phyloP scores from a whole-genome alignment of 345 rosid species.

The Physaria fendleri region DNA sequence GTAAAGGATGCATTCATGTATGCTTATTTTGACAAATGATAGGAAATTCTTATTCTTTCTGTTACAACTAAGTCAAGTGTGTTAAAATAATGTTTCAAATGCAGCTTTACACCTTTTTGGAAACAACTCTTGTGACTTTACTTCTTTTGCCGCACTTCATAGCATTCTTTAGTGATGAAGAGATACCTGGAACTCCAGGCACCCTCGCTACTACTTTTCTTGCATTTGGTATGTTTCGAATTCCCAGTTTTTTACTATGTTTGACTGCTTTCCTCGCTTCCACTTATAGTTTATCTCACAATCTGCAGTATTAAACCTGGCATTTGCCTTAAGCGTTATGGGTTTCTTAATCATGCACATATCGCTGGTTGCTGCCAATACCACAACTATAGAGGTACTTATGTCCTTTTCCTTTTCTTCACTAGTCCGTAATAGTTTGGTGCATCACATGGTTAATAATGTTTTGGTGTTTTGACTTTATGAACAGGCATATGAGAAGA shows the following conservation, averaged over 20 bases:
- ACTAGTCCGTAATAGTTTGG: background rate
- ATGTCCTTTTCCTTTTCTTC: background rate
- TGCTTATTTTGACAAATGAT: background rate
- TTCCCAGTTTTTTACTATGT: background rate
- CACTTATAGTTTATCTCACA: background rate
- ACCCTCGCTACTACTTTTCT: slow-evolving; percentile 95
- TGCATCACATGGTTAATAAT: background rate
- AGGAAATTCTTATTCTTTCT: background rate
- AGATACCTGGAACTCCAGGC: slow-evolving; percentile 94
- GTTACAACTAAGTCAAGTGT: background rate
- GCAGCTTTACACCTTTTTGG: slow-evolving; percentile 98
- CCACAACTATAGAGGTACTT: slow-evolving; percentile 94
- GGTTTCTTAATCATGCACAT: slow-evolving; percentile 95
- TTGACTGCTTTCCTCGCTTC: background rate
- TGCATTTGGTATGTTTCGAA: slow-evolving; percentile 62
- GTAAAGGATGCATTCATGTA: background rate
- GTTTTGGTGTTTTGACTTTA: background rate
- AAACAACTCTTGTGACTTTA: slow-evolving; percentile 86
- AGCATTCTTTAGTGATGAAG: slow-evolving; percentile 89
- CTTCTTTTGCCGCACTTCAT: slow-evolving; percentile 84
- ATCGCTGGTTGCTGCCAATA: slow-evolving; percentile 73
- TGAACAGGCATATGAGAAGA: slow-evolving; percentile 94
- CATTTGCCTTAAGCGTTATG: slow-evolving; percentile 86
- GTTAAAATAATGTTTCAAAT: slow-evolving; percentile 13
- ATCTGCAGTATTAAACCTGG: slow-evolving; percentile 79